Percentiles rank a stretch among this genome's conserved stretches.
phyloP scores from a whole-genome alignment of 2,329 filamentous ascomycete genomes.

The Fonsecaea nubica region DNA sequence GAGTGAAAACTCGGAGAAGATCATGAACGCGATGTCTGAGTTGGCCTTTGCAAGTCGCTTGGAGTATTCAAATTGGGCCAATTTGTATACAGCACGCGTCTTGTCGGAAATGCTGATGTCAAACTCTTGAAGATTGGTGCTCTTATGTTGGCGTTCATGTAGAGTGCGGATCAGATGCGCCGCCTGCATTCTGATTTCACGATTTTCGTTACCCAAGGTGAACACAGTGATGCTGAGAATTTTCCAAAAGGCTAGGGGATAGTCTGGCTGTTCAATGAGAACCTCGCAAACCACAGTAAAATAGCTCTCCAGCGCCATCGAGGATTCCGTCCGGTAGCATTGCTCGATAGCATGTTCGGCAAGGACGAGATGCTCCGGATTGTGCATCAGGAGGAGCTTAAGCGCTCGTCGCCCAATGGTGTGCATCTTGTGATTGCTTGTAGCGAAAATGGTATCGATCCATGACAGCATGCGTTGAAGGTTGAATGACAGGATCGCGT shows the following conservation, averaged over 20 bases:
- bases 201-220: conserved; percentile 89
- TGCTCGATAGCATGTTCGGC: conserved; percentile 88
- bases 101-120: conserved; percentile 99
- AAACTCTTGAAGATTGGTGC: conserved; percentile 92
- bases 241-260: conserved; percentile 87
- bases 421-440: conserved; percentile 89
- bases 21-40: conserved; percentile 84
- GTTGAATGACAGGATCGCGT: conserved; percentile 87
- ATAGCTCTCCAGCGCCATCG: conserved; percentile 91
- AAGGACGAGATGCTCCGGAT: conserved; percentile 82
- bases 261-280: conserved; percentile 80
- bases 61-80: conserved; percentile 96
- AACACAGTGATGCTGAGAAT: conserved; percentile 86
- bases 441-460: conserved; percentile 94
- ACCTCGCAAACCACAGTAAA: conserved; percentile 92
- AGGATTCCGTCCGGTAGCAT: conserved; percentile 81
- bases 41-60: conserved; percentile 88
- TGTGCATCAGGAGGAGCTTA: conserved; percentile 87
- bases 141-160: conserved; percentile 82
- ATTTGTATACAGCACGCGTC: conserved; percentile 96
- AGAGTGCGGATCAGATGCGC: conserved; percentile 78
- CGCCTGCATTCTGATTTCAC: conserved; percentile 86
- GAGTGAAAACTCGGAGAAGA: conserved; percentile 93
- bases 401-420: conserved; percentile 85
- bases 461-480: conserved; percentile 90